Base-by-base conservation (phyloP, 371 early-diverging fungal species). In the Blakeslea trispora region DNA sequence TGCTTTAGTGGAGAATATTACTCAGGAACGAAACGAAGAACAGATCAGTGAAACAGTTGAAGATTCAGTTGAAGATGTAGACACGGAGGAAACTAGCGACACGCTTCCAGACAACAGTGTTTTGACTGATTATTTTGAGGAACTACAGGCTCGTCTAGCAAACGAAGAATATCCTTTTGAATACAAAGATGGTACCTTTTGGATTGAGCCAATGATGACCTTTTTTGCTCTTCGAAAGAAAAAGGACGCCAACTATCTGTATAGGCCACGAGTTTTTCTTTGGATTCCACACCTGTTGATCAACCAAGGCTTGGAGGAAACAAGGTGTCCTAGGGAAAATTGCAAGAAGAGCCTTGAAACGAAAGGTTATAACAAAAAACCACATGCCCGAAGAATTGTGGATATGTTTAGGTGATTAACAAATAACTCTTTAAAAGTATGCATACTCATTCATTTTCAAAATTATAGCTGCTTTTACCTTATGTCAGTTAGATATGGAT, bases 391-490 rank as follows among this genome's bases (percentile, higher is more conserved):
- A 50, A 50, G 40, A 50, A 14, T 50, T 22, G 50, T 50, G 22
- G 28, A 50, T 50, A 14, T 40, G 21, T 34, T 21, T 13, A 39
- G 39, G 50, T 40, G 39, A 21, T 5, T 28, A 28, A 28, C 7
- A 28, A 3, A 28, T 28, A 28, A 28, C 28, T 28, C 28, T 28
- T 28, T 28, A 7, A 28, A 28, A 5, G 7, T 28, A 28, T 28
- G 28, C 7, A 28, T 28, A 28, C 28, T 40, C 40, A 40, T 40
- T 17, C 10, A 17, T 15, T 40, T 40, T 40, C 19, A 28, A 15
- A 2, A 15, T 24, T 24, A 45, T 15, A 58, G 55, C 8, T 55
- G 58, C 21, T 63, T 55, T 19, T 63, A 63, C 46, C 45, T 57
- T 40, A 63, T 54, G 46, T 63, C 63, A 18, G 24, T 51, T n/a